phyloP scores from a whole-genome alignment of 2,329 filamentous ascomycete species.

The Phaeosphaeriaceae sp. region DNA sequence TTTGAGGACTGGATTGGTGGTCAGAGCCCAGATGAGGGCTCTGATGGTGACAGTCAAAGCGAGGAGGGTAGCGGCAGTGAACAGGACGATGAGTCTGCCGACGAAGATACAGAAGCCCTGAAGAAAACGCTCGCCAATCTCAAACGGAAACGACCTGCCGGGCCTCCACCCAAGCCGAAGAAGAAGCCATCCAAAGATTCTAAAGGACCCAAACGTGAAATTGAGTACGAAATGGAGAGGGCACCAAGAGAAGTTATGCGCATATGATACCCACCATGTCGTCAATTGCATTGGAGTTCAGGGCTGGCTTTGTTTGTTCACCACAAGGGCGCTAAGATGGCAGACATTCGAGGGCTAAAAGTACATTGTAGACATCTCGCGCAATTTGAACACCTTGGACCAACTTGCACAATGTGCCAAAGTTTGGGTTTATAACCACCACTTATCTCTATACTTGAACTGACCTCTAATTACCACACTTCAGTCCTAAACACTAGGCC shows the following conservation, averaged over 20 bases:
- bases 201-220: constrained; percentile 70
- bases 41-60: constrained; percentile 64
- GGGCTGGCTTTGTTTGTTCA: not conserved
- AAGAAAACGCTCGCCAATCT: constrained; percentile 61
- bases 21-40: constrained; percentile 62
- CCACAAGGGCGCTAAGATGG: too few relatives aligned
- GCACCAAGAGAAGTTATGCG: constrained; percentile 53
- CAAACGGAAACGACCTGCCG: constrained; percentile 63
- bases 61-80: constrained; percentile 56
- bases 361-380: too few relatives aligned
- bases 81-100: constrained; percentile 63
- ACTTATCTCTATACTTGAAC: too few relatives aligned
- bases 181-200: constrained; percentile 59
- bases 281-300: constrained; percentile 22
- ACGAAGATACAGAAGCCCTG: constrained; percentile 60
- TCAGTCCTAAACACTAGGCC: too few relatives aligned
- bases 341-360: too few relatives aligned
- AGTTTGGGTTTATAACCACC: too few relatives aligned
- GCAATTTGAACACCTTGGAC: too few relatives aligned
- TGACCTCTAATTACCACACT: too few relatives aligned
- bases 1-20: constrained; percentile 93
- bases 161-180: constrained; percentile 60
- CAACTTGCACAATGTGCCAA: too few relatives aligned
- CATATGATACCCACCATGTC: constrained; percentile 33
- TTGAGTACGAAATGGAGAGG: constrained; percentile 78